phyloP scores from a whole-genome alignment of 2,329 filamentous ascomycete genomes.

The Phyllosticta ampelicida region DNA sequence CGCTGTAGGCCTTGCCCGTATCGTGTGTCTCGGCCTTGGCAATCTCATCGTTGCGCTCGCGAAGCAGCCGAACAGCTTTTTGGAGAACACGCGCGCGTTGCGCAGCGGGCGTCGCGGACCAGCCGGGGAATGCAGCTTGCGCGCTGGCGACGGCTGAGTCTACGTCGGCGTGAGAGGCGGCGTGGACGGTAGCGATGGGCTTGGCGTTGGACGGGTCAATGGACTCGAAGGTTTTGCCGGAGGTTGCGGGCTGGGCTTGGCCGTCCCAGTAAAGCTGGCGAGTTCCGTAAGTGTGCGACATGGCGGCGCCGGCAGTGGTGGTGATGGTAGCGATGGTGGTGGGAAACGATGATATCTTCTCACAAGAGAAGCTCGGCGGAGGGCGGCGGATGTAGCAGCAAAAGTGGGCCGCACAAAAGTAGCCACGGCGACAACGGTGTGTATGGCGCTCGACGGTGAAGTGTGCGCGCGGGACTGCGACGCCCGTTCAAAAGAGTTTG shows the following conservation, averaged over 20 bases:
- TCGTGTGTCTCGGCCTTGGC: slow-evolving; percentile 72
- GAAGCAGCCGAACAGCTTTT: slow-evolving; percentile 61
- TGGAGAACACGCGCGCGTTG: slow-evolving; percentile 69
- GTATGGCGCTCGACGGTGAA: too few relatives aligned
- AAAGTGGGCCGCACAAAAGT: neutral
- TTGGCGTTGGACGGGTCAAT: slow-evolving; percentile 63
- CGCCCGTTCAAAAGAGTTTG: neutral
- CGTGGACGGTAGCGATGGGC: slow-evolving; percentile 60
- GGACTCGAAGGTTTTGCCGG: slow-evolving; percentile 55
- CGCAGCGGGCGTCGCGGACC: slow-evolving; percentile 66
- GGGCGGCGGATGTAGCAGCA: neutral
- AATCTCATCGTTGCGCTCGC: slow-evolving; percentile 67
- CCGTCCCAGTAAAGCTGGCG: slow-evolving; percentile 69
- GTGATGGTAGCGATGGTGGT: neutral
- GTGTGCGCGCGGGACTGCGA: neutral
- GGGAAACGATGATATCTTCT: neutral
- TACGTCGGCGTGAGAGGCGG: slow-evolving; percentile 55
- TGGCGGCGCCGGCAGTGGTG: slow-evolving; percentile 13
- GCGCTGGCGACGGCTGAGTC: slow-evolving; percentile 64
- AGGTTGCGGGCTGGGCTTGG: slow-evolving; percentile 49
- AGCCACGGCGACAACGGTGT: neutral
- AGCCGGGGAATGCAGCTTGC: slow-evolving; percentile 58
- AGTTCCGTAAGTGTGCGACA: slow-evolving; percentile 35
- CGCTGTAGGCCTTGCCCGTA: slow-evolving; percentile 75
- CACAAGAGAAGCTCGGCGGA: neutral